Evolutionary conservation across 805 yeast species (phyloP), one percentile per base, ranked within the genome.

Genomic region (Saccharomycopsis guyanensis): DNA sequence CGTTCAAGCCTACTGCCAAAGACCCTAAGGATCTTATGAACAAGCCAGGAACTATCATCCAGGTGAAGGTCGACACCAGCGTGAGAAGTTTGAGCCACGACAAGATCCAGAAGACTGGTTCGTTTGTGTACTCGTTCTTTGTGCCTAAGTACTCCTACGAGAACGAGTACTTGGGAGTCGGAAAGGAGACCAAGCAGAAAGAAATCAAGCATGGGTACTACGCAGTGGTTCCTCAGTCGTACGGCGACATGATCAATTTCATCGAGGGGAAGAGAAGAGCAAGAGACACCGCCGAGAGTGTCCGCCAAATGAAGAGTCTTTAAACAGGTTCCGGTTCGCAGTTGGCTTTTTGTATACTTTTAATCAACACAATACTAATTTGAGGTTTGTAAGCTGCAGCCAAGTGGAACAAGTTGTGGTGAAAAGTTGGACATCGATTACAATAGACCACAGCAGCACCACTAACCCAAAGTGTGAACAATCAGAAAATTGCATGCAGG

Each of bases 181-280:
- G 44, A 4, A 46, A 47, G 16, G 40, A 24, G 13, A 40, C 36
- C 19, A 63, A 59, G 29, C 55, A 52, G 3, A 43, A 50, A 3
- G 55, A 55, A 35, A 60, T 58, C 1, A 45, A 58, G 22, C 82
- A 82, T 18, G 82, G 83, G n/a, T 80, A 73, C 56, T 75, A 80
- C 40, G 76, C 86, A 2, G 91, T 89, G 42, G 69, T 89, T 42
- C 97, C 97, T 3, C 84, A 84, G 60, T 78, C 94, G 0, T 89
- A 89, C 59, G 75, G 80, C 23, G 97, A 89, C 63, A 89, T 88
- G 95, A 87, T 89, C 80, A 83, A 79, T 55, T 89, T 83, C 59
- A 73, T 89, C 15, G 89, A 84, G 58, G 97, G 94, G 23, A 78
- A 95, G 66, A 82, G 97, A 69, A 79, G 94, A 64, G 95, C 95